These are phyloP conservation scores for Diplodia intermedia DNA, from an alignment of 2,329 filamentous ascomycete species.

Conservation along the genomic window DNA sequence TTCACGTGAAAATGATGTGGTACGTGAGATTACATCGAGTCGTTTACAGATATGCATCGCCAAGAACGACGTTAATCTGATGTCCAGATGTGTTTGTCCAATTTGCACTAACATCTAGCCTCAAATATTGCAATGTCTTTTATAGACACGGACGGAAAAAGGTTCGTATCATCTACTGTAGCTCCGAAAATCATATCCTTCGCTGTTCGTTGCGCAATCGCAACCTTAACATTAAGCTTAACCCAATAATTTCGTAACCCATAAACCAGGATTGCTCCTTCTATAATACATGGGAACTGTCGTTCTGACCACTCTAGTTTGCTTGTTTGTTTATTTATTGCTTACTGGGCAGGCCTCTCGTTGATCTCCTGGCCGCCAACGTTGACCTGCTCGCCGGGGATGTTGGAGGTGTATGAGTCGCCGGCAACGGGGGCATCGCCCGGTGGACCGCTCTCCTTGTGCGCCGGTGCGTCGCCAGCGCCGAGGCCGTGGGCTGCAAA, in stretches of 20 bases:
- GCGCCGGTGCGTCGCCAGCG: constrained; percentile 8
- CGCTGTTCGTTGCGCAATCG: background rate
- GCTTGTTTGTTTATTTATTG: too few species aligned
- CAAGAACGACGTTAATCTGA: too few species aligned
- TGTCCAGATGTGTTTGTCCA: too few species aligned
- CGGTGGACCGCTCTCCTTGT: constrained; percentile 4
- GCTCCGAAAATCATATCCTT: too few species aligned
- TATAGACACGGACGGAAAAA: background rate
- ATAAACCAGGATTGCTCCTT: background rate
- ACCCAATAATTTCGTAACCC: background rate
- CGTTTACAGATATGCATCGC: too few species aligned
- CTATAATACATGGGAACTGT: background rate
- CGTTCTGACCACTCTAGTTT: background rate
- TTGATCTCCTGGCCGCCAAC: constrained; percentile 6
- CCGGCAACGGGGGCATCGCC: constrained; percentile 7
- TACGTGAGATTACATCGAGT: too few species aligned
- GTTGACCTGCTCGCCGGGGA: constrained; percentile 14
- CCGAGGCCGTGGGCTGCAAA: constrained; percentile 7
- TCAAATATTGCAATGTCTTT: background rate
- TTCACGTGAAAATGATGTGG: background rate
- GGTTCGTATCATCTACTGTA: too few species aligned
- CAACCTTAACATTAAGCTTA: background rate
- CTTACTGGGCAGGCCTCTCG: constrained; percentile 7
- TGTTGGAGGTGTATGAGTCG: constrained; percentile 19
- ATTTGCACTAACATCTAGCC: too few species aligned